Conservation (phyloP, 768 basidiomycete genomes). For the Trametes cingulata region DNA sequence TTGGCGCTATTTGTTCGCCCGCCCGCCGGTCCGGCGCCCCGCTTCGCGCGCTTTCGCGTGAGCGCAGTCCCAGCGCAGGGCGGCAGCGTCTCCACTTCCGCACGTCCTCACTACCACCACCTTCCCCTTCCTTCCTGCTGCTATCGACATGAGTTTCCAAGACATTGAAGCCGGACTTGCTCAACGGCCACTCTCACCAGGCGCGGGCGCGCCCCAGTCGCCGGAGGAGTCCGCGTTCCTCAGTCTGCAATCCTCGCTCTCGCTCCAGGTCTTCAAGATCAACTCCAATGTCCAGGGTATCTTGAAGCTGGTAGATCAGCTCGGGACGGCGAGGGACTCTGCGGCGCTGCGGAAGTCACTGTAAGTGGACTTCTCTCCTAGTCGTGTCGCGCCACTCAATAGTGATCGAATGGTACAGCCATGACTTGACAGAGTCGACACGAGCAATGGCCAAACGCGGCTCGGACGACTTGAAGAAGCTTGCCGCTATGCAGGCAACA, state of each 20-base stretch:
- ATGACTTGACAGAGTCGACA: conserved; percentile 93
- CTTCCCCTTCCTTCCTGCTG: background rate
- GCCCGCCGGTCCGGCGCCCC: background rate
- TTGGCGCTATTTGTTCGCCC: background rate
- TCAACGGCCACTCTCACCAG: conserved; percentile 32
- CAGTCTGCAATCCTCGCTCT: conserved; percentile 74
- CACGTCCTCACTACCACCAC: conserved; percentile 13
- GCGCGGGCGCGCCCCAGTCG: conserved; percentile 36
- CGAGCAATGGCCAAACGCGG: conserved; percentile 93
- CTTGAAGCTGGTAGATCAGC: conserved; percentile 92
- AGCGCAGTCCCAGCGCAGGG: conserved; percentile 1
- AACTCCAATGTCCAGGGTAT: conserved; percentile 97
- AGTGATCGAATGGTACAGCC: conserved; percentile 46
- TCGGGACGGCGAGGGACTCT: conserved; percentile 84
- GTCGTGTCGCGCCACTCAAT: conserved; percentile 2
- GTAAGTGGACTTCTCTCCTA: conserved; percentile 49
- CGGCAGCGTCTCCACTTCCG: conserved; percentile 1
- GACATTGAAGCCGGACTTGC: conserved; percentile 49
- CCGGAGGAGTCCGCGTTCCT: conserved; percentile 75
- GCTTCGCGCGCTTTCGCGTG: conserved; percentile 5
- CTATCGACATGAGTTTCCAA: conserved; percentile 48
- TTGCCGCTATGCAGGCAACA: conserved; percentile 65
- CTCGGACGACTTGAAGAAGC: conserved; percentile 89
- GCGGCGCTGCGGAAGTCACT: conserved; percentile 77
- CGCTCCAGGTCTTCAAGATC: conserved; percentile 98